phyloP scores from a whole-genome alignment of 2,329 filamentous ascomycete species.

The Verticillium alfalfae region DNA sequence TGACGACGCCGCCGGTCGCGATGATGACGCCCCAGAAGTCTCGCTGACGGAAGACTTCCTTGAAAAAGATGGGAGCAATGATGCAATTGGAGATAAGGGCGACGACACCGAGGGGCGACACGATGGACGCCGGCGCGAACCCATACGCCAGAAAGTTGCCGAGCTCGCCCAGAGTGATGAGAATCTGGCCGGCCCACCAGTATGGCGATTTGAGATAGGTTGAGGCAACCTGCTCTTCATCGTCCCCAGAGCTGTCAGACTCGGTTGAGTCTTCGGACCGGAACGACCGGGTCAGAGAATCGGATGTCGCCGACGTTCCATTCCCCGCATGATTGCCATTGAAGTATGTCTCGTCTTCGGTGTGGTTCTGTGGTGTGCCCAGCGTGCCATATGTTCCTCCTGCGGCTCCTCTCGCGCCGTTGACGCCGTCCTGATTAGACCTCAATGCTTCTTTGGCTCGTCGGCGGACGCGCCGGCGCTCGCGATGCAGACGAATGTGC shows the following conservation, averaged over 20 bases:
- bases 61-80: slow-evolving; percentile 89
- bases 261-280: slow-evolving; percentile 35
- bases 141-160: slow-evolving; percentile 97
- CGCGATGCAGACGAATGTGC: slow-evolving; percentile 75
- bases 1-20: slow-evolving; percentile 81
- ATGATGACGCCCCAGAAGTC: slow-evolving; percentile 87
- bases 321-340: slow-evolving; percentile 16
- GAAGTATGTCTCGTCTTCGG: slow-evolving; percentile 17
- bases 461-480: slow-evolving; percentile 54
- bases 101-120: slow-evolving; percentile 94
- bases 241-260: slow-evolving; percentile 27
- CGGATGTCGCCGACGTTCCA: slow-evolving; percentile 35
- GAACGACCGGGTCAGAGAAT: slow-evolving; percentile 47
- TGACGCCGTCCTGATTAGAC: slow-evolving; percentile 5
- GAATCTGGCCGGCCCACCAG: slow-evolving; percentile 91
- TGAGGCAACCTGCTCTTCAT: slow-evolving; percentile 37
- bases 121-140: slow-evolving; percentile 95
- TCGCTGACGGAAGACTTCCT: slow-evolving; percentile 78
- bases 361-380: slow-evolving; percentile 14
- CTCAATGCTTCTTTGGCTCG: slow-evolving; percentile 49
- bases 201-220: slow-evolving; percentile 87
- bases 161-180: slow-evolving; percentile 89
- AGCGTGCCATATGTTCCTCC: background rate
- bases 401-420: background rate
- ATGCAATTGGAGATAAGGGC: slow-evolving; percentile 95